Conservation (phyloP, 192 early-diverging fungal genomes). For the Spinellus fusiger region DNA sequence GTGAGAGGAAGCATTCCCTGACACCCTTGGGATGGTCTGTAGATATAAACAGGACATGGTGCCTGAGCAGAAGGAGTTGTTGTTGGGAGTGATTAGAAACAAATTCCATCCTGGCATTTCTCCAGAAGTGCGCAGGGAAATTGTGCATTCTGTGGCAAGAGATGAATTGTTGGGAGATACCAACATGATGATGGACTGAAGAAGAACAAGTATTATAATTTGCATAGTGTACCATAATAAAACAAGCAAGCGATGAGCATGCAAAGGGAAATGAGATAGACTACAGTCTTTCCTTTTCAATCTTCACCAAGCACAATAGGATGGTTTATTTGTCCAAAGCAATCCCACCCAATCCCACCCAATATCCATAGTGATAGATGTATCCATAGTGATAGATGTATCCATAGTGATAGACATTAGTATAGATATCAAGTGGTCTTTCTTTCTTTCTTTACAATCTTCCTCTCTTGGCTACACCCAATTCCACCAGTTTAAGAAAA, state of each 20-base stretch:
- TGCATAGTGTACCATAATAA: not conserved
- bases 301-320: too few relatives aligned
- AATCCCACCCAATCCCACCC: too few relatives aligned
- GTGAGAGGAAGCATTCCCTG: too few relatives aligned
- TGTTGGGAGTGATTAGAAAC: slow-evolving; percentile 74
- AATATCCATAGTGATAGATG: too few relatives aligned
- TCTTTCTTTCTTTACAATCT: slow-evolving; percentile 14
- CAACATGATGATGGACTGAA: slow-evolving; percentile 45
- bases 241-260: too few relatives aligned
- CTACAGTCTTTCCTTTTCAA: too few relatives aligned
- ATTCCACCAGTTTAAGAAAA: slow-evolving; percentile 45
- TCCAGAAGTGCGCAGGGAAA: slow-evolving; percentile 91
- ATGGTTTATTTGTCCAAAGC: too few relatives aligned
- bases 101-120: slow-evolving; percentile 81
- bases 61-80: slow-evolving; percentile 87
- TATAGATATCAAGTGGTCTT: not conserved
- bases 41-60: slow-evolving; percentile 95
- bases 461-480: slow-evolving; percentile 35
- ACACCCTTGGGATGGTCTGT: too few relatives aligned
- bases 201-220: not conserved
- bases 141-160: slow-evolving; percentile 64
- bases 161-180: slow-evolving; percentile 61
- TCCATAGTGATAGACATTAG: too few relatives aligned
- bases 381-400: too few relatives aligned
- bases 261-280: too few relatives aligned